Base-by-base conservation (phyloP, 768 basidiomycete species). In the Clitopilus hobsonii region DNA sequence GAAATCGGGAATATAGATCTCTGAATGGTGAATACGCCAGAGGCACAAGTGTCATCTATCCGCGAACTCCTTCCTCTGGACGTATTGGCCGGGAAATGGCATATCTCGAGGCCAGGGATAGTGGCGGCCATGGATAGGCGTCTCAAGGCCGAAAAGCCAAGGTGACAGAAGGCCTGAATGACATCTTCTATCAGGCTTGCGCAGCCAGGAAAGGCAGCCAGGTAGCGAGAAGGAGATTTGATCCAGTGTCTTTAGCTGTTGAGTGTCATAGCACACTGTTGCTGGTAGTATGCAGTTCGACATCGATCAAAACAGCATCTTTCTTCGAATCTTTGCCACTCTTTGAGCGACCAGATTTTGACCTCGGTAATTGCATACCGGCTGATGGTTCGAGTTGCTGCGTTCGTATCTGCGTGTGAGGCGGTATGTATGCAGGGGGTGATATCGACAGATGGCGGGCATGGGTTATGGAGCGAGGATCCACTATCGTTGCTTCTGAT, bases 361-460 rank as follows among this genome's bases (percentile, higher is more conserved):
- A 51, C 20, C 54, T 52, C 3, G 82, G 81, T 27, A 83, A 61
- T 57, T 76, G 69, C 82, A 83, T 83, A 11, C 56, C 68, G 20
- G 80, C 77, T 0, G 80, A 82, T 11, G 82, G 81, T 63, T 82
- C 80, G 62, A 80, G 56, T 60, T 83, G 82, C 16, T 72, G 69
- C 10, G 80, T 83, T 30, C 79, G 74, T 29, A 79, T 67, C 49
- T 65, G 66, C 0, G 70, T 61, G 45, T 71, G 68, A 38, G 73
- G 56, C 2, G 65, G 61, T 51, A 63, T 63, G 53, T 65, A 63
- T 20, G 65, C 62, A 25, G 68, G 69, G 8, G 74, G 70, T 8
- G 54, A 74, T 62, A 56, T 73, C 69, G 58, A 71, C 65, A 45
- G 64, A 63, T 54, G 70, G 65, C 53, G 71, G 65, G 36, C 69